Base-by-base conservation (phyloP, 371 early-diverging fungal genomes). In the Neoconidiobolus thromboides region DNA sequence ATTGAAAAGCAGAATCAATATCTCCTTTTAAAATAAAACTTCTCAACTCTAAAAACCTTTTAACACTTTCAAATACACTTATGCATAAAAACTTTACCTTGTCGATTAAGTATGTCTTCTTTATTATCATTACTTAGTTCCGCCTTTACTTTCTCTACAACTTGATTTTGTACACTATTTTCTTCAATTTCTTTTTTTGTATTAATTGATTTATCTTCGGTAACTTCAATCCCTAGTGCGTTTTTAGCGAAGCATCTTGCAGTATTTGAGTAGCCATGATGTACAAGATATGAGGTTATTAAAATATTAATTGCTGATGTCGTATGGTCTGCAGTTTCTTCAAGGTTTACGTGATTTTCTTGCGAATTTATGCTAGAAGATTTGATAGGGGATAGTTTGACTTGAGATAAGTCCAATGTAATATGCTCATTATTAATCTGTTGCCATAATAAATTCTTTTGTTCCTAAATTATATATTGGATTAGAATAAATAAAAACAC, bases 191-290 rank as follows among this genome's bases (percentile, higher is more conserved):
- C 3, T 3, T 44, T n/a, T 12, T 43, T 44, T 2, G 49, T 58
- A 48, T 62, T 60, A 47, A 71, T 64, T 14, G 61, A 67, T 42
- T 61, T 61, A 48, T 55, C 53, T 38, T 44, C 50, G 43, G 12
- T 44, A 26, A 44, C 42, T 6, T 41, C 47, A 48, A 58, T 46
- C 38, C 37, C 61, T 43, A 70, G 53, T 2, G 73, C 70, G 62
- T 77, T 71, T 51, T 71, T 71, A 1, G 74, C 63, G 39, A 90
- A 76, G 0, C 75, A 73, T 7, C 75, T 71, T 0, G 89, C 91
- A 1, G 89, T 80, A 12, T 76, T 73, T 3, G 66, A 70, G 65
- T 80, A 84, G 42, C 91, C 93, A 62, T 80, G 81, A 63, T 90
- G 86, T 15, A 87, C 63, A 37, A 93, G 67, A 61, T 91, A 86